Conservation (phyloP, 2,329 filamentous ascomycete species). For the Fulvia fulva region DNA sequence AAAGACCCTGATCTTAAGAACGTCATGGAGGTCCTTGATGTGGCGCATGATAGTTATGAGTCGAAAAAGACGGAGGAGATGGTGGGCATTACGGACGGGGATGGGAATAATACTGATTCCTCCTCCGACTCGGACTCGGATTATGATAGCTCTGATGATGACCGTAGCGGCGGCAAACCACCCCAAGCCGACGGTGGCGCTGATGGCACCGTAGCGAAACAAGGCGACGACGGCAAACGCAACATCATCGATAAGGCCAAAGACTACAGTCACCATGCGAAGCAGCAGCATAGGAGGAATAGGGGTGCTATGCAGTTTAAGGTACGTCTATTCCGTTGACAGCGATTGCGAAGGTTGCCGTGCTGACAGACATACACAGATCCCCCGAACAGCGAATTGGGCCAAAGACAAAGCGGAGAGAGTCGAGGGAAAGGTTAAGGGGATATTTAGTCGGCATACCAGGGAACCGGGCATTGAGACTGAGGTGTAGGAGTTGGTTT, state of each 20-base stretch:
- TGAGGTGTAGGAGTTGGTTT: slow-evolving; percentile 61
- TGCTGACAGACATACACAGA: no score
- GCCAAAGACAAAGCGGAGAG: slow-evolving; percentile 57
- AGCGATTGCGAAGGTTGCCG: no score
- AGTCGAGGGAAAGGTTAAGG: slow-evolving; percentile 43
- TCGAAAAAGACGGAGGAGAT: slow-evolving; percentile 31
- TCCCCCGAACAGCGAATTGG: slow-evolving; percentile 53
- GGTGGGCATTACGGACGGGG: slow-evolving; percentile 11
- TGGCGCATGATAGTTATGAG: slow-evolving; percentile 55
- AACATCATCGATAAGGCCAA: slow-evolving; percentile 49
- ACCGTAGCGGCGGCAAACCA: not conserved
- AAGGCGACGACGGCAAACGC: slow-evolving; percentile 38
- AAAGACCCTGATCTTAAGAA: slow-evolving; percentile 53
- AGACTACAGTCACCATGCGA: slow-evolving; percentile 58
- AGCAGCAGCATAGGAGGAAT: slow-evolving; percentile 61
- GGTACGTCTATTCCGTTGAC: slow-evolving; percentile 18
- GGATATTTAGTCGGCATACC: slow-evolving; percentile 55
- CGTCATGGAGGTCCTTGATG: slow-evolving; percentile 62
- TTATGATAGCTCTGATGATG: slow-evolving; percentile 17
- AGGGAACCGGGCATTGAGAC: slow-evolving; percentile 62
- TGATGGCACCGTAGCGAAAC: not conserved
- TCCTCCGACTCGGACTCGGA: slow-evolving; percentile 17
- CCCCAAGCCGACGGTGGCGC: slow-evolving; percentile 6
- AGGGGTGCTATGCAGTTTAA: slow-evolving; percentile 72
- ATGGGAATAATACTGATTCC: slow-evolving; percentile 14